Evolutionary conservation across 2,329 filamentous ascomycete species (phyloP).

Genomic region (Beauveria sp.): DNA sequence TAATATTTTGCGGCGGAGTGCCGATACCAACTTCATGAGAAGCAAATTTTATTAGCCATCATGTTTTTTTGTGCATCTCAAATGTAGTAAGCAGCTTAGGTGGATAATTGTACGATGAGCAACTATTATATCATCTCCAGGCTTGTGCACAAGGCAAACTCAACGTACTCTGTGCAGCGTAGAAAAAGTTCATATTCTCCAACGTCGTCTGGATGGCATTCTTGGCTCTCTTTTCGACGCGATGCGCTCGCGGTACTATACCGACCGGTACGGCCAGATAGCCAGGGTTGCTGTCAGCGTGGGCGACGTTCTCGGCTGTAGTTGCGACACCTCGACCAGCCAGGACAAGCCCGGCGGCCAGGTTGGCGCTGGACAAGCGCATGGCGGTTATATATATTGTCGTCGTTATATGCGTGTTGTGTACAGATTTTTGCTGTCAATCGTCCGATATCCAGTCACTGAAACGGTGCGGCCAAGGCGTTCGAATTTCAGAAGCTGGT

Average conservation of each 20-base stretch:
- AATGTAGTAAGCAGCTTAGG: not conserved
- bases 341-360: conserved; percentile 5
- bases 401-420: not conserved
- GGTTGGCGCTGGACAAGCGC: not conserved
- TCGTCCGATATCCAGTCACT: not conserved
- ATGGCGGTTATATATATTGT: not conserved
- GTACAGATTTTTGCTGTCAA: not conserved
- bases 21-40: conserved; percentile 32
- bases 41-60: not conserved
- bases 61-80: not conserved
- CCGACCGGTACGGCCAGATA: conserved; percentile 30
- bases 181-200: conserved; percentile 31
- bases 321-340: conserved; percentile 2
- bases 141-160: not conserved
- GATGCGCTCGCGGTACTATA: conserved; percentile 20
- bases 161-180: conserved; percentile 29
- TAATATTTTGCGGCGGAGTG: conserved; percentile 32
- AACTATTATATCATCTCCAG: not conserved
- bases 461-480: not conserved
- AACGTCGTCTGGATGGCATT: conserved; percentile 23
- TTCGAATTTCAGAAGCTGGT: not conserved
- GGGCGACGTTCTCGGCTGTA: conserved; percentile 18
- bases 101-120: not conserved
- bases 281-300: conserved; percentile 26
- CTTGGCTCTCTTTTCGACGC: not conserved